phyloP scores from a whole-genome alignment of 2,329 filamentous ascomycete species.

The Colletotrichum sp. region DNA sequence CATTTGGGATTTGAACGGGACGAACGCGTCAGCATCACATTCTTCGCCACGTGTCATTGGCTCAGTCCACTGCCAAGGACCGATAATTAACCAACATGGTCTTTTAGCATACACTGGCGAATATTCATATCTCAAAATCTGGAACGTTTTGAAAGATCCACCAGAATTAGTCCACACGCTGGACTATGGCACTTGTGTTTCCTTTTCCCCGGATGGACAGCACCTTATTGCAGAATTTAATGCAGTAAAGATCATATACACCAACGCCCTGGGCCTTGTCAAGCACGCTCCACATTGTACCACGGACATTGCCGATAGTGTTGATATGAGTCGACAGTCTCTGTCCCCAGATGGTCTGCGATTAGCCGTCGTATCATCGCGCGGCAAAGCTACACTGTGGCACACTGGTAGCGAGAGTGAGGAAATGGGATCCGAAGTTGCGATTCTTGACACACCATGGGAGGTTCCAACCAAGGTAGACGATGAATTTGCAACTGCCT shows the following conservation, averaged over 20 bases:
- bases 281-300: neutral
- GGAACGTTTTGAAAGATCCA: neutral
- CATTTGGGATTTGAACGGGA: neutral
- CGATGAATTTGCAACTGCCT: neutral
- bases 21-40: neutral
- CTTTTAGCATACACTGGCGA: neutral
- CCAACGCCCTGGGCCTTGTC: neutral
- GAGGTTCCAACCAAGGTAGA: neutral
- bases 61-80: neutral
- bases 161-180: neutral
- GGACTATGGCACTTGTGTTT: too few species aligned
- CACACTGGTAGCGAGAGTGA: neutral
- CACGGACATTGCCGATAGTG: neutral
- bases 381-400: neutral
- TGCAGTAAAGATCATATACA: neutral
- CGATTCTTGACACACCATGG: neutral
- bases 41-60: neutral
- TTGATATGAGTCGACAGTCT: neutral
- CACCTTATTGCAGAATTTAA: neutral
- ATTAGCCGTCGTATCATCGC: neutral
- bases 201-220: neutral
- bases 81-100: neutral
- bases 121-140: rapidly evolving
- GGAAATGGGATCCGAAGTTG: neutral
- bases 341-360: neutral